Evolutionary conservation across 2,329 filamentous ascomycete genomes (phyloP).

Genomic region (Ceratocystis alfenasii): DNA sequence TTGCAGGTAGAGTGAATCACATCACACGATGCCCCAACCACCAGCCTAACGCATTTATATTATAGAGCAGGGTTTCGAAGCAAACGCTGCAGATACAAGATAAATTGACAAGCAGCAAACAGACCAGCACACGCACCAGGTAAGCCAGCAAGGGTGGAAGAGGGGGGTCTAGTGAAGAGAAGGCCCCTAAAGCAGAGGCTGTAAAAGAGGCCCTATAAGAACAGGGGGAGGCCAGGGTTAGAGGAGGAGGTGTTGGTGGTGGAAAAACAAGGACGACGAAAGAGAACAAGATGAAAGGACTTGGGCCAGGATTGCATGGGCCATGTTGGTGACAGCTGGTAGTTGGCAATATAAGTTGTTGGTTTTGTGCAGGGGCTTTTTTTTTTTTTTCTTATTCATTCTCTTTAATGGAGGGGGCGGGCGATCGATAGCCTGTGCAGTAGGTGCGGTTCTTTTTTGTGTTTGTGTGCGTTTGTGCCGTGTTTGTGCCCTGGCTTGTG

Average conservation of each 20-base stretch:
- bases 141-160: too few relatives aligned
- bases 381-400: too few relatives aligned
- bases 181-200: background rate
- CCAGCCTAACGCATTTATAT: background rate
- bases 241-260: background rate
- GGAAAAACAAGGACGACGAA: background rate
- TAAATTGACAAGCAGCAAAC: background rate
- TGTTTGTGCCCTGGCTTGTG: background rate
- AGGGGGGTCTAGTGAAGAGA: background rate
- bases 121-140: background rate
- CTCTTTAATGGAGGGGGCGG: background rate
- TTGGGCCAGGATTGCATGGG: slow-evolving; percentile 8
- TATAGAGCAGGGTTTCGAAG: background rate
- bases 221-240: background rate
- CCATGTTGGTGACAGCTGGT: slow-evolving; percentile 13
- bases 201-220: background rate
- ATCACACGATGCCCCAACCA: background rate
- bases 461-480: background rate
- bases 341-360: background rate
- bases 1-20: slow-evolving; percentile 1
- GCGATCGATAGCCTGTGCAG: background rate
- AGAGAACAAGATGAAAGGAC: background rate
- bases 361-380: background rate
- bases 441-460: background rate
- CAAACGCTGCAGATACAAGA: background rate